A percentile compares a stretch with the other conserved stretches of the same genome.
Evolutionary conservation across 257 asterid species (phyloP).

Genomic region (Coffea eugenioides): DNA sequence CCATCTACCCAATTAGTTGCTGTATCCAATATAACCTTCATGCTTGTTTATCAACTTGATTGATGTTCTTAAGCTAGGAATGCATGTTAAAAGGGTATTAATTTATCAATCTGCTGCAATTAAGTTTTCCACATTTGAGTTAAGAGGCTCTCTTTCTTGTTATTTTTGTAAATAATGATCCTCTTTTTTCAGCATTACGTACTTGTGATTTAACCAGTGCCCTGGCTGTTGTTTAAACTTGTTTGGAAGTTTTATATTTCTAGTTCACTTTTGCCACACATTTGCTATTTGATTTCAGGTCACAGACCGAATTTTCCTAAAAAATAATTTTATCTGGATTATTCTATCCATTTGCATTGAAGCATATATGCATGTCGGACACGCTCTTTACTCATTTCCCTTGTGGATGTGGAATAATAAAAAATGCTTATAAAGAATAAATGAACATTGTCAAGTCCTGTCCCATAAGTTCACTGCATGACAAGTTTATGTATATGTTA

Average conservation of each 20-base stretch:
- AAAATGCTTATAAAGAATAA: neutral
- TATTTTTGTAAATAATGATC: neutral
- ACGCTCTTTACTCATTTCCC: neutral
- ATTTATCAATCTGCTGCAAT: neutral
- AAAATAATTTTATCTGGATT: neutral
- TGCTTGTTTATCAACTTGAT: neutral
- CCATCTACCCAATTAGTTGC: neutral
- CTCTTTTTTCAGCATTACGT: too few relatives aligned
- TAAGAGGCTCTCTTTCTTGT: neutral
- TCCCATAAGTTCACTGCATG: neutral
- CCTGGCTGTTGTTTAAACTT: neutral
- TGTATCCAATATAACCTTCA: neutral
- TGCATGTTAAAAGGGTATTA: neutral
- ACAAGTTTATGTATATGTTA: neutral
- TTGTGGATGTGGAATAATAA: neutral
- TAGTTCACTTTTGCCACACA: neutral
- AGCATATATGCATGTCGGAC: neutral
- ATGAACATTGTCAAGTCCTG: neutral
- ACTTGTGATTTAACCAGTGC: neutral
- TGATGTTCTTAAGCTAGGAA: neutral
- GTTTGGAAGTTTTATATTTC: neutral
- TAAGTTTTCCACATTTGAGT: too few relatives aligned
- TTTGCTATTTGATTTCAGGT: neutral
- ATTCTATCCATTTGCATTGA: neutral
- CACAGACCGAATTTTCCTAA: neutral